phyloP scores from a whole-genome alignment of 192 early-diverging fungal genomes.

The Powellomyces hirtus region DNA sequence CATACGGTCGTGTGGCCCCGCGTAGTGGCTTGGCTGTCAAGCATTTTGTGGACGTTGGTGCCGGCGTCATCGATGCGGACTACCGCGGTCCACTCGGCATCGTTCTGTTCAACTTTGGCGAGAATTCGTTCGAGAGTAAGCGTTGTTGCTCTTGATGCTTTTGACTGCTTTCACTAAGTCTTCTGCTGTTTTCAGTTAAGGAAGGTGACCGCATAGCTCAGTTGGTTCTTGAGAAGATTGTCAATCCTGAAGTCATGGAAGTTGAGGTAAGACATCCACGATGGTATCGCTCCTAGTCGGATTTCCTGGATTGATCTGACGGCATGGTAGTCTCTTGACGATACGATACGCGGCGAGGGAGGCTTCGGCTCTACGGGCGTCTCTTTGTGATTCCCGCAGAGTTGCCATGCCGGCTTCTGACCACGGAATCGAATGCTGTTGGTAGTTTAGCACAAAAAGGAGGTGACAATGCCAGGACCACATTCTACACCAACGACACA shows the following conservation, averaged over 20 bases:
- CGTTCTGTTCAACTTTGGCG: constrained; percentile 85
- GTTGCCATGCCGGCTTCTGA: too few relatives aligned
- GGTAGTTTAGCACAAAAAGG: too few relatives aligned
- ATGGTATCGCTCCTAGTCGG: background rate
- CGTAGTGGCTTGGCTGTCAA: constrained; percentile 89
- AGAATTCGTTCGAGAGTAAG: constrained; percentile 57
- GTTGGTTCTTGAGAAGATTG: constrained; percentile 85
- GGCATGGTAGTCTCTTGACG: constrained; percentile 33
- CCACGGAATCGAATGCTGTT: too few relatives aligned
- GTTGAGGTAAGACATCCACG: constrained; percentile 54
- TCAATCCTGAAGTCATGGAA: constrained; percentile 74
- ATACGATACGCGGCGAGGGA: constrained; percentile 47
- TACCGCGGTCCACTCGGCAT: constrained; percentile 86
- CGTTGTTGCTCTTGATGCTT: background rate
- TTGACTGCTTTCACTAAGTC: background rate
- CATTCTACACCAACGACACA: too few relatives aligned
- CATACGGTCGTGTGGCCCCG: constrained; percentile 95
- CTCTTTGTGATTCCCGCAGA: constrained; percentile 6
- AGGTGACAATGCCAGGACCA: too few relatives aligned
- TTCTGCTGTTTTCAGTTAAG: constrained; percentile 50
- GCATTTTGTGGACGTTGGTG: constrained; percentile 83
- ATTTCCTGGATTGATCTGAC: background rate
- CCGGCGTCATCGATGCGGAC: constrained; percentile 90
- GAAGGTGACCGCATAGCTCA: constrained; percentile 95
- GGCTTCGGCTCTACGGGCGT: constrained; percentile 59